Percentiles rank a stretch among this genome's conserved stretches.
Conservation (phyloP, 1,284 basidiomycete species). For the Kwoniella shivajii region DNA sequence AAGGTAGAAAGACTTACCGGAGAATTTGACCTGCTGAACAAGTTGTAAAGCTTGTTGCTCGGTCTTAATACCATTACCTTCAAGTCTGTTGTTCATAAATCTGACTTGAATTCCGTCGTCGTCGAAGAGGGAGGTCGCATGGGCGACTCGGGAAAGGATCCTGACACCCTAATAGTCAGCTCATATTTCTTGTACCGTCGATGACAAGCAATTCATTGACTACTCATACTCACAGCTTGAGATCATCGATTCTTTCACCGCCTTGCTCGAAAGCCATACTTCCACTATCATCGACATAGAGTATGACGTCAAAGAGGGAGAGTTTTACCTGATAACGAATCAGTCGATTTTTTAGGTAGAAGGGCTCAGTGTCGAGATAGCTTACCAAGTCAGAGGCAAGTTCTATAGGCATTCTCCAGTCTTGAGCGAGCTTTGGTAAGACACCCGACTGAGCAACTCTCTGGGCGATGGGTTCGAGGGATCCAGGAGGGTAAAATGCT, state of each 20-base stretch:
- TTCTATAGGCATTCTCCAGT: slow-evolving; percentile 56
- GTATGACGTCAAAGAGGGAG: slow-evolving; percentile 51
- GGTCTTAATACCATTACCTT: slow-evolving; percentile 55
- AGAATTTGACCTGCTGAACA: slow-evolving; percentile 55
- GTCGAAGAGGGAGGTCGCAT: slow-evolving; percentile 56
- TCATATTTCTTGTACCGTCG: background rate
- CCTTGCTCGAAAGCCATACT: slow-evolving; percentile 53
- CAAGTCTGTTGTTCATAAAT: slow-evolving; percentile 56
- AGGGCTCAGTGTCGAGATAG: background rate
- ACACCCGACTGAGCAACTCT: slow-evolving; percentile 52
- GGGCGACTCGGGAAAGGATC: slow-evolving; percentile 54
- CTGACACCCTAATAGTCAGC: too few species aligned
- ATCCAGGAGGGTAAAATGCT: slow-evolving; percentile 56
- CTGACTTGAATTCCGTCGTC: slow-evolving; percentile 56
- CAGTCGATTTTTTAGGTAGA: background rate
- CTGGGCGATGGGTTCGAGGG: slow-evolving; percentile 54
- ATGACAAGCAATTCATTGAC: too few species aligned
- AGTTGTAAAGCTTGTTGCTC: slow-evolving; percentile 53
- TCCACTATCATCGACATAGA: slow-evolving; percentile 55
- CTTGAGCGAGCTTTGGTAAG: slow-evolving; percentile 50
- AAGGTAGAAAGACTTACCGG: slow-evolving; percentile 34
- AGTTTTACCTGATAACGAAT: slow-evolving; percentile 41
- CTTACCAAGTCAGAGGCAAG: slow-evolving; percentile 53
- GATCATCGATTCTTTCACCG: slow-evolving; percentile 53
- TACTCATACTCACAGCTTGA: slow-evolving; percentile 51